These are phyloP conservation scores for Aureobasidium uvarum DNA, from an alignment of 2,329 filamentous ascomycete species.

Conservation along the genomic window DNA sequence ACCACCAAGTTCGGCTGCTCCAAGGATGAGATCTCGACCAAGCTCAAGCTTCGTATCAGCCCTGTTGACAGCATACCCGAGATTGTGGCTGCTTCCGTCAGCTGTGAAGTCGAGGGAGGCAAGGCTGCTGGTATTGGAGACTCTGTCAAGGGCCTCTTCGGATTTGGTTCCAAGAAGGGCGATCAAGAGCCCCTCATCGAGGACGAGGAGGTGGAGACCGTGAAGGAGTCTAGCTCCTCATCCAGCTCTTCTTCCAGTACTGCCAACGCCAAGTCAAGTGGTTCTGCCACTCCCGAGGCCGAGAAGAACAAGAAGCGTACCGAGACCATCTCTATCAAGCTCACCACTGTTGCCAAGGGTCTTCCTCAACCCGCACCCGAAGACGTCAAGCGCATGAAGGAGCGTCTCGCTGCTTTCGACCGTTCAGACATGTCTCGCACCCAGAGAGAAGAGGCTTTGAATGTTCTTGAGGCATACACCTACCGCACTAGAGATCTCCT, in stretches of 20 bases:
- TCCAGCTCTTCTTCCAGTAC: slow-evolving; percentile 49
- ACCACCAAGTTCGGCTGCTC: slow-evolving; percentile 76
- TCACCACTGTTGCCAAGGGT: slow-evolving; percentile 47
- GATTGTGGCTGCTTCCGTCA: slow-evolving; percentile 70
- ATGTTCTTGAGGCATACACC: slow-evolving; percentile 89
- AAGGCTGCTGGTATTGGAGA: slow-evolving; percentile 82
- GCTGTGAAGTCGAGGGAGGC: slow-evolving; percentile 77
- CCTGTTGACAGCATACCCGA: slow-evolving; percentile 76
- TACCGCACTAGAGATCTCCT: slow-evolving; percentile 85
- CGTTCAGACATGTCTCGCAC: slow-evolving; percentile 75
- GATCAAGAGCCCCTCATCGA: slow-evolving; percentile 70
- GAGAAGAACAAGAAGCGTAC: slow-evolving; percentile 45
- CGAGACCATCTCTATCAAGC: slow-evolving; percentile 53
- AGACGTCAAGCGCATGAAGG: slow-evolving; percentile 60
- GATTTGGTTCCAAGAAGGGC: slow-evolving; percentile 87
- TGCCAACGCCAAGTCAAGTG: slow-evolving; percentile 43
- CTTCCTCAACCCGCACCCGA: slow-evolving; percentile 60
- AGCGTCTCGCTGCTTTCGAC: slow-evolving; percentile 76
- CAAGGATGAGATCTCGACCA: slow-evolving; percentile 73
- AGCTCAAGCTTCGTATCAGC: slow-evolving; percentile 71
- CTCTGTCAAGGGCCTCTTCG: slow-evolving; percentile 93
- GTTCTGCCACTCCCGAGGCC: slow-evolving; percentile 38
- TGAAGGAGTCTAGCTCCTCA: slow-evolving; percentile 41
- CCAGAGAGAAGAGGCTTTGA: slow-evolving; percentile 80
- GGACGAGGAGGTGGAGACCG: slow-evolving; percentile 44